Conservation (phyloP, 2,329 filamentous ascomycete genomes). For the Leptographium radiaticola region DNA sequence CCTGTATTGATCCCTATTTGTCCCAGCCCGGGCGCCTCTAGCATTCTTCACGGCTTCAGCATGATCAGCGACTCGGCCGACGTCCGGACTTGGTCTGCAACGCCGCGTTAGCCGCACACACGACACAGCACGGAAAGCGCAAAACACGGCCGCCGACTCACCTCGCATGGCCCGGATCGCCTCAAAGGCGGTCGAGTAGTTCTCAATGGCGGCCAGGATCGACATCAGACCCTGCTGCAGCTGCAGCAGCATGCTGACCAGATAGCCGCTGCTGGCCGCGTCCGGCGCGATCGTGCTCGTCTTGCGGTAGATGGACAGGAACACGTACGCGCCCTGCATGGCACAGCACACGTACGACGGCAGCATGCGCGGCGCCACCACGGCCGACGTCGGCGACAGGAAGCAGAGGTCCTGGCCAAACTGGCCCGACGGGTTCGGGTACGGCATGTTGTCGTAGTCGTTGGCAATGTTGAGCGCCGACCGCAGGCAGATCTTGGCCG, state of each 20-base stretch:
- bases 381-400: constrained; percentile 22
- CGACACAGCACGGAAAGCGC: neutral
- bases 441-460: constrained; percentile 31
- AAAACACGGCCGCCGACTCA: constrained; percentile 11
- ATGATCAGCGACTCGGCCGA: constrained; percentile 8
- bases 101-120: neutral
- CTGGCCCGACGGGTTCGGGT: constrained; percentile 27
- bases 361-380: constrained; percentile 30
- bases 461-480: constrained; percentile 33
- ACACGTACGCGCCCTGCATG: constrained; percentile 31
- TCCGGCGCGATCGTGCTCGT: constrained; percentile 23
- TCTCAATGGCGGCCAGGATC: constrained; percentile 26
- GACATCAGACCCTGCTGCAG: constrained; percentile 29
- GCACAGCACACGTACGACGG: constrained; percentile 31
- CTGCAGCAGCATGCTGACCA: constrained; percentile 22
- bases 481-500: constrained; percentile 34
- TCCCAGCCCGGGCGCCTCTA: no score
- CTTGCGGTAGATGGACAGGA: constrained; percentile 29
- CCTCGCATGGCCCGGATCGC: constrained; percentile 32
- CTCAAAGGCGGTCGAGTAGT: constrained; percentile 30
- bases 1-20: no score
- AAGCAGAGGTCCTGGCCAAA: constrained; percentile 19
- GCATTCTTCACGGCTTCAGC: neutral
- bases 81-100: constrained; percentile 6
- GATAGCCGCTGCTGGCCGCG: constrained; percentile 13